Base-by-base conservation (phyloP, 768 basidiomycete genomes). In the Lentinus tigrinus region DNA sequence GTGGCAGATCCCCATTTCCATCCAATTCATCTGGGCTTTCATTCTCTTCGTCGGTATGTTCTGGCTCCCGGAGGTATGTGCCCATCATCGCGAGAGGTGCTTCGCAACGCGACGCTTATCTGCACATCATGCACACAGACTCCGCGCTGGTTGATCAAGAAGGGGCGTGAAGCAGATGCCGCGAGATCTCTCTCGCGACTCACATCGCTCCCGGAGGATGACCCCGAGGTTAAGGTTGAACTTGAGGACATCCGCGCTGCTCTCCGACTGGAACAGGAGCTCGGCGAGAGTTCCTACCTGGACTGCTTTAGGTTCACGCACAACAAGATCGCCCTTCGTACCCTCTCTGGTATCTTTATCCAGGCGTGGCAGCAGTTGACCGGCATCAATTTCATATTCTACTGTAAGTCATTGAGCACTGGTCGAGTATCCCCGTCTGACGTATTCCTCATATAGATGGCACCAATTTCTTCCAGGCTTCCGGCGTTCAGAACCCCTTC, bases 321-420 rank as follows among this genome's bases (percentile, higher is more conserved):
- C 67, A 83, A 79, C 72, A 79, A 85, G 63, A 91, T 90, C 65
- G 66, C 81, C 43, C 82, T 87, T 67, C 85, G 91, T 59, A 93
- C 89, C n/a, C 77, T 88, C 69, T 86, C 89, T 36, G 93, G 93
- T 66, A 89, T 91, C 64, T 84, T 85, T 70, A 77, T 95, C 63
- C 93, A 95, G 68, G 82, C 78, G 61, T 80, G 80, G 79, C 88
- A 91, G 73, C 89, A 92, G 72, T 81, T 91, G 70, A 93, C 91
- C 21, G 89, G 88, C 57, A 85, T 87, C 75, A 88, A 87, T 78
- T 83, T 83, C 63, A 82, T 84, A 69, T 79, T 80, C 69, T 78
- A 77, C 70, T 71, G 61, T 62, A 42, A 57, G 60, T 50, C 5
- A 2, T 10, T 4, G n/a, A n/a, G n/a, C n/a, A n/a, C n/a, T n/a